These are phyloP conservation scores for Panellus pusillus DNA, from an alignment of 768 basidiomycete species.

Conservation along the genomic window DNA sequence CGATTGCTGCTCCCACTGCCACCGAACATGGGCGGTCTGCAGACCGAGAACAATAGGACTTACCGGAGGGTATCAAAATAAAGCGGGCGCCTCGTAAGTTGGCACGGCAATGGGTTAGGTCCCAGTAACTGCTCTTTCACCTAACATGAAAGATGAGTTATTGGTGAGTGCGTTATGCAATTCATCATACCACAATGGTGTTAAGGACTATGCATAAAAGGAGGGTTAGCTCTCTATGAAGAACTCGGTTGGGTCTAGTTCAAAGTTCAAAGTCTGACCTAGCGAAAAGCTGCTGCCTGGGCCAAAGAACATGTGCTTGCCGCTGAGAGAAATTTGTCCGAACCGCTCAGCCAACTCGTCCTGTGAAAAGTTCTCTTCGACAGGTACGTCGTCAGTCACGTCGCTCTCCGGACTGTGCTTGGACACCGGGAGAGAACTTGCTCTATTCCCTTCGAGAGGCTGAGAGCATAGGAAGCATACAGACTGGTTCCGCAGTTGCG, in stretches of 20 bases:
- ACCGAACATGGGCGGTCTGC: background rate
- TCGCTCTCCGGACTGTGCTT: constrained; percentile 7
- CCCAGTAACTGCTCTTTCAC: constrained; percentile 7
- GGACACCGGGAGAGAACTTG: constrained; percentile 5
- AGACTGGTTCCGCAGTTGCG: constrained; percentile 28
- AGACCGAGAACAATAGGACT: background rate
- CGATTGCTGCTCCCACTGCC: constrained; percentile 16
- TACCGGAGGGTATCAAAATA: constrained; percentile 8
- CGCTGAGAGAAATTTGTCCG: background rate
- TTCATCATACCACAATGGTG: constrained; percentile 11
- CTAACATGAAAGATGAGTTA: background rate
- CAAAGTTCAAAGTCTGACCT: no score
- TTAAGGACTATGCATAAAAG: background rate
- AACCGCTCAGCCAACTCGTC: constrained; percentile 13
- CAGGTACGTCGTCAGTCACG: background rate
- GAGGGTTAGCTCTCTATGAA: no score
- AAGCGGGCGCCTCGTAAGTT: background rate
- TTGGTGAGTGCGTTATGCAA: no score
- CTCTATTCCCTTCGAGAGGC: background rate
- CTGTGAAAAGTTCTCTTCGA: background rate
- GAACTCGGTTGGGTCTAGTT: no score
- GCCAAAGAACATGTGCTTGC: background rate
- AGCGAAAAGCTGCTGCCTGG: constrained; percentile 12
- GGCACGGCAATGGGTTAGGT: background rate
- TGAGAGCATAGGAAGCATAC: constrained; percentile 17